Evolutionary conservation across 1,284 basidiomycete species (phyloP).

Genomic region (Kwoniella shivajii): DNA sequence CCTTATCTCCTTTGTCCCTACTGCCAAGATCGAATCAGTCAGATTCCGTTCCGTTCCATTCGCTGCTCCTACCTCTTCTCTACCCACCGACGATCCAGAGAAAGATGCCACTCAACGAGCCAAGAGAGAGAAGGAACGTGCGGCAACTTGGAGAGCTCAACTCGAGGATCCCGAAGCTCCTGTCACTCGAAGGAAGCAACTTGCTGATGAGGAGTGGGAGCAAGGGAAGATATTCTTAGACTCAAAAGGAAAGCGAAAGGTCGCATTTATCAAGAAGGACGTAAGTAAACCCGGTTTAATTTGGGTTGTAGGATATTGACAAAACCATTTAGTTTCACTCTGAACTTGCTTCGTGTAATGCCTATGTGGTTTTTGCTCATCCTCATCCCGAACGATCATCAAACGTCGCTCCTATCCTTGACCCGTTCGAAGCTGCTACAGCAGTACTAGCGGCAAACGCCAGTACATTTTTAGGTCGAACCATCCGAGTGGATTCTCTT

Average conservation of each 20-base stretch:
- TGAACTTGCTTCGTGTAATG: constrained; percentile 70
- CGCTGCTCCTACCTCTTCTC: constrained; percentile 70
- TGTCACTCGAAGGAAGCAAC: constrained; percentile 32
- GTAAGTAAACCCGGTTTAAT: constrained; percentile 32
- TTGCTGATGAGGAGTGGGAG: constrained; percentile 47
- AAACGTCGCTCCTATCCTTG: constrained; percentile 67
- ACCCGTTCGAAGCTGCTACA: constrained; percentile 73
- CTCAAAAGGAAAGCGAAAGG: constrained; percentile 84
- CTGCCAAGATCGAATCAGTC: constrained; percentile 80
- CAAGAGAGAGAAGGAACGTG: constrained; percentile 55
- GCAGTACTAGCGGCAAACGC: constrained; percentile 70
- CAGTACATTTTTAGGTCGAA: constrained; percentile 70
- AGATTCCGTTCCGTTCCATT: constrained; percentile 90
- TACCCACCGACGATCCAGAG: constrained; percentile 56
- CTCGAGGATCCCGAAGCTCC: constrained; percentile 56
- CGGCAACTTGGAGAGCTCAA: constrained; percentile 64
- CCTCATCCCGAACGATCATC: constrained; percentile 57
- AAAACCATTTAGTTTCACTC: constrained; percentile 62
- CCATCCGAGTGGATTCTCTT: constrained; percentile 72
- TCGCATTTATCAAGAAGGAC: constrained; percentile 91
- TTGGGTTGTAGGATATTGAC: background rate
- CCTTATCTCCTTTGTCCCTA: constrained; percentile 67
- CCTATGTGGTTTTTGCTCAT: constrained; percentile 85
- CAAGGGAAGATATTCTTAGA: constrained; percentile 64
- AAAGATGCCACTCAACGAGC: constrained; percentile 47